Evolutionary conservation across 495 filamentous ascomycete genomes (phyloP).

Genomic region (Coniosporium apollinis): DNA sequence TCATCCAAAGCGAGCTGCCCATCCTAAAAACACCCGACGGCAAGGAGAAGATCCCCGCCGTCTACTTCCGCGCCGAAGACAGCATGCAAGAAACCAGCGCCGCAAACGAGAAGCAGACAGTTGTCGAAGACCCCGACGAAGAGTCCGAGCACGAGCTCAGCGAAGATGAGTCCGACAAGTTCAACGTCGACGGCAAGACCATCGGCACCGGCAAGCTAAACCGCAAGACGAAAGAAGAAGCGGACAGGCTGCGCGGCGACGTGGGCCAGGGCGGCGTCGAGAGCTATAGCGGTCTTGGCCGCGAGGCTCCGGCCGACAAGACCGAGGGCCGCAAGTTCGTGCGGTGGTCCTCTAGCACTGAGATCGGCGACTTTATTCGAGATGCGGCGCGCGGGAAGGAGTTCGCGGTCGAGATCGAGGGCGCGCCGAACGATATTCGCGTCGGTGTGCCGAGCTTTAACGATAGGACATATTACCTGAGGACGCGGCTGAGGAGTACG

Average conservation of each 20-base stretch:
- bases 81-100: slow-evolving; percentile 41
- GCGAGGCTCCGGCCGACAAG: slow-evolving; percentile 27
- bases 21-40: slow-evolving; percentile 45
- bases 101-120: slow-evolving; percentile 7
- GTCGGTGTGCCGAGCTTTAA: slow-evolving; percentile 75
- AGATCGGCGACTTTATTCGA: slow-evolving; percentile 89
- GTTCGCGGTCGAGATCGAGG: slow-evolving; percentile 74
- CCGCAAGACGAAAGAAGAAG: slow-evolving; percentile 9
- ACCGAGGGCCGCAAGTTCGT: slow-evolving; percentile 40
- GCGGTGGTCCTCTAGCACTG: slow-evolving; percentile 79
- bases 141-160: slow-evolving; percentile 20
- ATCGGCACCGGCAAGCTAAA: slow-evolving; percentile 31
- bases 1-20: slow-evolving; percentile 81
- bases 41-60: slow-evolving; percentile 41
- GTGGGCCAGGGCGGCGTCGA: slow-evolving; percentile 39
- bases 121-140: slow-evolving; percentile 18
- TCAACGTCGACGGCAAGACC: slow-evolving; percentile 32
- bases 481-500: slow-evolving; percentile 55
- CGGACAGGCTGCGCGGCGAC: slow-evolving; percentile 17
- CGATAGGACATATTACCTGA: slow-evolving; percentile 76
- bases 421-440: slow-evolving; percentile 47
- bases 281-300: slow-evolving; percentile 42
- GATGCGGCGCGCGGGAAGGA: slow-evolving; percentile 71
- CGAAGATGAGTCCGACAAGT: slow-evolving; percentile 27
- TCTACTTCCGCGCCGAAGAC: slow-evolving; percentile 72